phyloP scores from a whole-genome alignment of 306 rosid species.

The Carpinus fangiana region DNA sequence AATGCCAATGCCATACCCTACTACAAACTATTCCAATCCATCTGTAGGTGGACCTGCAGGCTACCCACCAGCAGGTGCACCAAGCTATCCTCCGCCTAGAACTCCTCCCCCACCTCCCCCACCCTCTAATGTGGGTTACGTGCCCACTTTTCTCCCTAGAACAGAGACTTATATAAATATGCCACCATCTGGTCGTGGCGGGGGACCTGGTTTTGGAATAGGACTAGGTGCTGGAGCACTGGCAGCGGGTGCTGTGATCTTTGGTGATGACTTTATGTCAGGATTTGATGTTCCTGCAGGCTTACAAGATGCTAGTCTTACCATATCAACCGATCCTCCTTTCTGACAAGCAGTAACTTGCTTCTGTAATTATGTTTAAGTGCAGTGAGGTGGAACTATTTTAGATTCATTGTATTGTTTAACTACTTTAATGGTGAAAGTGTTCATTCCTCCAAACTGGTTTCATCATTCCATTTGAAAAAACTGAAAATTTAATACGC shows the following conservation, averaged over 20 bases:
- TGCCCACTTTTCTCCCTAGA: constrained; percentile 55
- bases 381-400: constrained; percentile 1
- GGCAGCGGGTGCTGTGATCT: constrained; percentile 83
- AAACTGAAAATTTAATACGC: background rate
- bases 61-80: constrained; percentile 44
- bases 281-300: constrained; percentile 58
- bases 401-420: constrained; percentile 11
- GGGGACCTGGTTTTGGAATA: constrained; percentile 49
- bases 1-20: constrained; percentile 40
- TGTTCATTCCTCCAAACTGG: too few relatives aligned
- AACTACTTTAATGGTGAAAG: background rate
- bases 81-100: constrained; percentile 47
- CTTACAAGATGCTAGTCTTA: constrained; percentile 45
- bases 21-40: constrained; percentile 48
- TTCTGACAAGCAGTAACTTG: constrained; percentile 36
- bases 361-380: constrained; percentile 8
- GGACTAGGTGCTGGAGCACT: constrained; percentile 79
- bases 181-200: constrained; percentile 43
- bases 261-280: constrained; percentile 80
- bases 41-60: constrained; percentile 41
- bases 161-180: constrained; percentile 43
- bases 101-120: constrained; percentile 62
- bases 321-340: constrained; percentile 43
- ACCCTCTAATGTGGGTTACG: constrained; percentile 55
- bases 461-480: background rate